A percentile compares a stretch with the other conserved stretches of the same genome.
Evolutionary conservation across 75 land plant genomes (phyloP).

Genomic region (Cunninghamia lanceolata): DNA sequence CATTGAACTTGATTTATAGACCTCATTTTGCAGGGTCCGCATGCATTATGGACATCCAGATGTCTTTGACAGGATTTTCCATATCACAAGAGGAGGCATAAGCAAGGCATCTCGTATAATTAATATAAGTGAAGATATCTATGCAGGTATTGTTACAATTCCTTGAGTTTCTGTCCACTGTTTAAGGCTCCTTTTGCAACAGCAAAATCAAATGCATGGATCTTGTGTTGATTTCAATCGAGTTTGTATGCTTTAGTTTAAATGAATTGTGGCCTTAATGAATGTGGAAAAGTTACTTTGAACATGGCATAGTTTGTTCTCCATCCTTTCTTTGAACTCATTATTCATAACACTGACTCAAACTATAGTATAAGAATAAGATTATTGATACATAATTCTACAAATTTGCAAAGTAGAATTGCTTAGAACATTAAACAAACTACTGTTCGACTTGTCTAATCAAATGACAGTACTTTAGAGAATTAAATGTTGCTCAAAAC

Average conservation of each 20-base stretch:
- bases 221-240: background rate
- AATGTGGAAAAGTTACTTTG: background rate
- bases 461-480: no score
- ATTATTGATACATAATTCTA: background rate
- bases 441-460: no score
- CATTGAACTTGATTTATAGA: background rate
- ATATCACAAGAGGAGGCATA: constrained; percentile 89
- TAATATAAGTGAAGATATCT: constrained; percentile 94
- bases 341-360: background rate
- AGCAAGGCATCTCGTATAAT: constrained; percentile 95
- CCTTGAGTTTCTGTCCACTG: background rate
- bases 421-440: no score
- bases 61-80: constrained; percentile 91
- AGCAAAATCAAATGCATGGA: background rate
- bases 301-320: background rate
- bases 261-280: background rate
- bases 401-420: no score
- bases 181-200: background rate
- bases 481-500: no score
- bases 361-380: background rate
- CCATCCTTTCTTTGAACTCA: background rate
- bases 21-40: constrained; percentile 55
- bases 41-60: constrained; percentile 99
- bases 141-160: constrained; percentile 52
- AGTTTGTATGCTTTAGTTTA: background rate